Conservation (phyloP, 2,329 filamentous ascomycete genomes). For the Ascosphaera pollenicola region DNA sequence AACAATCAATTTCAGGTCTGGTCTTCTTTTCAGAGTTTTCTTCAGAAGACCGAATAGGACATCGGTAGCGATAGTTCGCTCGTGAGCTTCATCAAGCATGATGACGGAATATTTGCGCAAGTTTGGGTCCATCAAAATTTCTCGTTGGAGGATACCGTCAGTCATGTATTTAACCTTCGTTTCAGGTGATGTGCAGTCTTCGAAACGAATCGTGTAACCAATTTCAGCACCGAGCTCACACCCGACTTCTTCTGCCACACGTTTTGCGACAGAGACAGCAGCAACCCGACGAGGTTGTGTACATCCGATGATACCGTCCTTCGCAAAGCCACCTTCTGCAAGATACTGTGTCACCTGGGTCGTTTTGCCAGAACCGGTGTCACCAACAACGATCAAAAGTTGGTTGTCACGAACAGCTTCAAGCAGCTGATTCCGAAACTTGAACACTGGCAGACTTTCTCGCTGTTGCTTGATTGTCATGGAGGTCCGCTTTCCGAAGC, state of each 20-base stretch:
- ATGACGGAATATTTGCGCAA: constrained; percentile 73
- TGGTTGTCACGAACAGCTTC: constrained; percentile 76
- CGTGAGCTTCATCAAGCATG: constrained; percentile 91
- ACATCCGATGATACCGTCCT: constrained; percentile 57
- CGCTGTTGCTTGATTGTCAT: constrained; percentile 92
- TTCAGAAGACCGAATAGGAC: constrained; percentile 73
- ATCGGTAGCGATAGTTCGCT: constrained; percentile 87
- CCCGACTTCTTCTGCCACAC: constrained; percentile 69
- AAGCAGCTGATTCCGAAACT: constrained; percentile 69
- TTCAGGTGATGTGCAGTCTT: constrained; percentile 61
- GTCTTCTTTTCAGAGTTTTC: constrained; percentile 42
- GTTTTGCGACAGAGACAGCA: constrained; percentile 69
- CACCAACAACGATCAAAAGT: constrained; percentile 79
- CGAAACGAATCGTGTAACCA: constrained; percentile 89
- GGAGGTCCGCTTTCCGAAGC: constrained; percentile 65
- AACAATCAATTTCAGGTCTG: constrained; percentile 67
- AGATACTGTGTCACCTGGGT: constrained; percentile 74
- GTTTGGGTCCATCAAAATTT: constrained; percentile 67
- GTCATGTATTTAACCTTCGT: constrained; percentile 84
- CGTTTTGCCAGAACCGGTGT: constrained; percentile 92
- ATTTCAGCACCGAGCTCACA: constrained; percentile 45
- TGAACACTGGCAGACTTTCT: constrained; percentile 71
- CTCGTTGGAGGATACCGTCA: constrained; percentile 88
- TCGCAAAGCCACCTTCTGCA: constrained; percentile 8
- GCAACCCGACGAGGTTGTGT: constrained; percentile 89